Base-by-base conservation (phyloP, 2,329 filamentous ascomycete species). In the Sporothrix protearum region DNA sequence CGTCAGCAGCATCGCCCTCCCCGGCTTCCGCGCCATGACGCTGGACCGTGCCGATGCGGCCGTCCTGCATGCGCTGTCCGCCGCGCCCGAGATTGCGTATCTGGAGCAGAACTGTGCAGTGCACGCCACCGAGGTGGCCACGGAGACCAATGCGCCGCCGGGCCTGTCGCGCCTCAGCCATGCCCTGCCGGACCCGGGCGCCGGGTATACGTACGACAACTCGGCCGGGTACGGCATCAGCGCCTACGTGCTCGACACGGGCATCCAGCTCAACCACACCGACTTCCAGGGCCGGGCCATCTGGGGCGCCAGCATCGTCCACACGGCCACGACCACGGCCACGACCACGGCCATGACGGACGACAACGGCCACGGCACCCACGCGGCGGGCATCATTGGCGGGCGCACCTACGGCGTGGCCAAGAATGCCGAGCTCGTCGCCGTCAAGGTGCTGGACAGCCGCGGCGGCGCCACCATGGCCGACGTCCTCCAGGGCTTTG, bases 161-260 rank as follows among this genome's bases (percentile, higher is more conserved):
- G 87, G 87, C 19, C 81, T 89, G 33, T 80, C 82, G 57, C 86
- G 87, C 53, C 75, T 89, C 69, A 89, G 87, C 66, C 81, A 84
- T 77, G 75, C 79, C 30, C 67, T 76, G 14, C 73, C 79, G 22
- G 81, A 76, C 45, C 75, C 76, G 10, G 74, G 76, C 16, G 71
- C 73, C 7, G 79, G 76, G 69, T 88, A 88, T 77, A 75, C 85
- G 68, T 89, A 87, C 73, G 86, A 89, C 77, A 79, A 80, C 71
- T 82, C 81, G 14, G 85, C 83, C 28, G 87, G 87, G 42, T 71
- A 83, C 74, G 86, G 85, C n/a, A 85, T 87, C 75, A 89, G 86
- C 28, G 85, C 84, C 36, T 92, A 88, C 77, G 80, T 92, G 30
- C 85, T 92, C 53, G 89, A 92, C 79, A 91, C 89, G 6, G 89